Evolutionary conservation across 2,329 filamentous ascomycete genomes (phyloP), one percentile per base, ranked within the genome.

Genomic region (Trichoderma atroviride): DNA sequence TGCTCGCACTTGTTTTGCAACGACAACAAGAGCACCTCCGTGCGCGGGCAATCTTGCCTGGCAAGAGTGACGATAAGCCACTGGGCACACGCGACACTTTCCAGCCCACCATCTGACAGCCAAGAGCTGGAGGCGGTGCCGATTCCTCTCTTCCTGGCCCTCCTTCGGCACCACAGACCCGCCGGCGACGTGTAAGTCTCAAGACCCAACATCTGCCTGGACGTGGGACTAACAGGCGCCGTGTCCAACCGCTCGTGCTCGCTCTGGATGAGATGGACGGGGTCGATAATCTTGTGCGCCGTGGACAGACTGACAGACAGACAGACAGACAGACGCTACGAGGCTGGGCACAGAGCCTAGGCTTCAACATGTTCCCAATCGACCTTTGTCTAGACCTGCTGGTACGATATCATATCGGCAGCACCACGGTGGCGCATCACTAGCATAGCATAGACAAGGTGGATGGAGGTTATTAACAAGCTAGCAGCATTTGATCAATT

Each of bases 141-240:
- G 53, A 56, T 43, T 40, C 29, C 56, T 43, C 60, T 52, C 47
- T 53, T 24, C 29, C 43, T 53, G 24, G 19, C 50, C 55, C 52
- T 55, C 53, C 55, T 40, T 65, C 52, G 62, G 62, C 62, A 57
- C 52, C 61, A 57, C 50, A 43, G 52, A 65, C 62, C 62, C 62
- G 62, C 62, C 27, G 35, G 61, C 47, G 61, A 64, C 52, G 40
- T 56, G 24, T 16, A 56, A 40, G 52, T 52, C 55, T 47, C 62
- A 11, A 62, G 59, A 52, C 60, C 60, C 60, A 53, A 63, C 60
- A 53, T 50, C 40, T 67, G 37, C 35, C 40, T 67, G 40, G 63
- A 59, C 55, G 40, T 29, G 11, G n/a, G 14, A 52, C 63, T 67
- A 67, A 67, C 53, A 59, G 27, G 40, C 55, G 40, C 55, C 63